Percentiles rank a stretch among this genome's conserved stretches.
Conservation (phyloP, 768 basidiomycete species). For the Rhizopogon vinicolor region DNA sequence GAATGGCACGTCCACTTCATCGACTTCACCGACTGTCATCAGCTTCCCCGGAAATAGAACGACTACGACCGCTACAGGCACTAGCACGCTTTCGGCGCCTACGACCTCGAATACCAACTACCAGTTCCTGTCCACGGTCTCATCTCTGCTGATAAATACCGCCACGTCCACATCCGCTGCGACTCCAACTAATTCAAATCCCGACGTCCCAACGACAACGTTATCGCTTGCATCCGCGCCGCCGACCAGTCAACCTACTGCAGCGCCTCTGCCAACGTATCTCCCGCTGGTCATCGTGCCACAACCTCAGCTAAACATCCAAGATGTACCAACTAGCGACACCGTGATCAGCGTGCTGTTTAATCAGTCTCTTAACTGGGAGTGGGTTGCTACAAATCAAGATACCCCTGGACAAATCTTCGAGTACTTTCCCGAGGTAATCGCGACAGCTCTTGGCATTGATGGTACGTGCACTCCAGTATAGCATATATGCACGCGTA, state of each 20-base stretch:
- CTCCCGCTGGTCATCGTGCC: slow-evolving; percentile 63
- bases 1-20: slow-evolving; percentile 1
- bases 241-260: slow-evolving; percentile 22
- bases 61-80: slow-evolving; percentile 4
- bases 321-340: slow-evolving; percentile 32
- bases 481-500: slow-evolving; percentile 16
- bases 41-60: slow-evolving; percentile 22
- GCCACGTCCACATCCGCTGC: slow-evolving; percentile 14
- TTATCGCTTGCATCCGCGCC: slow-evolving; percentile 14
- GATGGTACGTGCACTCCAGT: slow-evolving; percentile 25
- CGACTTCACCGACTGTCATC: slow-evolving; percentile 21
- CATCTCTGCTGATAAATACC: slow-evolving; percentile 28
- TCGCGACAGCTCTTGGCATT: slow-evolving; percentile 42
- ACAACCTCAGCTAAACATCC: slow-evolving; percentile 12
- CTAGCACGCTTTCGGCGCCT: not conserved
- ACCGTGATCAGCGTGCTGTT: slow-evolving; percentile 65
- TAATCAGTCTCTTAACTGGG: slow-evolving; percentile 58
- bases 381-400: slow-evolving; percentile 52
- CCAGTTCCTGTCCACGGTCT: slow-evolving; percentile 29
- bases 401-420: slow-evolving; percentile 76
- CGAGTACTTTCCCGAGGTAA: slow-evolving; percentile 53
- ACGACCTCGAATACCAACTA: slow-evolving; percentile 23
- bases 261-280: slow-evolving; percentile 46
- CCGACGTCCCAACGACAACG: slow-evolving; percentile 34
- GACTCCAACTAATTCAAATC: slow-evolving; percentile 26